Evolutionary conservation across 495 filamentous ascomycete species (phyloP).

Genomic region (Xylaria flabelliformis): DNA sequence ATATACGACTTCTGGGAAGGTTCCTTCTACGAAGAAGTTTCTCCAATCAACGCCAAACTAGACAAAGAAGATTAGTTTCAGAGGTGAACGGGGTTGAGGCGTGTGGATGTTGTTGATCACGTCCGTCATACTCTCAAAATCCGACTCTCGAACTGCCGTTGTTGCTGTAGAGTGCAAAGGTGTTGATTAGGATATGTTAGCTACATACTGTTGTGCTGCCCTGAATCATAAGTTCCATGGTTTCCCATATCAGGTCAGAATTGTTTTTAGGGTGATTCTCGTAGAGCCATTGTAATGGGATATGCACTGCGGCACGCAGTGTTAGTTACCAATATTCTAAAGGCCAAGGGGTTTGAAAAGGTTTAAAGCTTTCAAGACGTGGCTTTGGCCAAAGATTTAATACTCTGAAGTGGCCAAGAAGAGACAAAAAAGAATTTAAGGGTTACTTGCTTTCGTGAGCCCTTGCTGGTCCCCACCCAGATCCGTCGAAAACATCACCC

Average conservation of each 20-base stretch:
- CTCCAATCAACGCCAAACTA: conserved; percentile 56
- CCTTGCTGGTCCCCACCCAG: conserved; percentile 55
- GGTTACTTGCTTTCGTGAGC: conserved; percentile 49
- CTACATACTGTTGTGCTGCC: conserved; percentile 32
- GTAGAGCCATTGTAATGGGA: conserved; percentile 63
- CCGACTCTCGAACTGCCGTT: background rate
- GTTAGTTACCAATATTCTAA: background rate
- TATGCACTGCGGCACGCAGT: conserved; percentile 1
- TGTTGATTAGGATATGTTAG: background rate
- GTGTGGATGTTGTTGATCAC: background rate
- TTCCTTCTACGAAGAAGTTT: conserved; percentile 37
- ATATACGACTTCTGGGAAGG: conserved; percentile 42
- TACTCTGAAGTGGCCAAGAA: background rate
- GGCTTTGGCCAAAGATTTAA: background rate
- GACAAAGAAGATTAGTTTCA: background rate
- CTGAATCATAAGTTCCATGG: conserved; percentile 45
- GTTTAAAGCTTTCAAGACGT: background rate
- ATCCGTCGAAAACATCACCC: conserved; percentile 47
- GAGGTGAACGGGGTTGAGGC: background rate
- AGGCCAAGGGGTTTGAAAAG: background rate
- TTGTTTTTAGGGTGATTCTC: conserved; percentile 49
- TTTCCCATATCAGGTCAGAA: conserved; percentile 42
- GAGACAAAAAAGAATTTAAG: conserved; percentile 28
- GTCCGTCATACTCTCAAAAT: background rate
- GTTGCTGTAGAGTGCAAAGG: background rate